A percentile compares a stretch with the other conserved stretches of the same genome.
These are phyloP conservation scores for Dryadomyces sulphureus DNA, from an alignment of 2,329 filamentous ascomycete species.

Conservation along the genomic window DNA sequence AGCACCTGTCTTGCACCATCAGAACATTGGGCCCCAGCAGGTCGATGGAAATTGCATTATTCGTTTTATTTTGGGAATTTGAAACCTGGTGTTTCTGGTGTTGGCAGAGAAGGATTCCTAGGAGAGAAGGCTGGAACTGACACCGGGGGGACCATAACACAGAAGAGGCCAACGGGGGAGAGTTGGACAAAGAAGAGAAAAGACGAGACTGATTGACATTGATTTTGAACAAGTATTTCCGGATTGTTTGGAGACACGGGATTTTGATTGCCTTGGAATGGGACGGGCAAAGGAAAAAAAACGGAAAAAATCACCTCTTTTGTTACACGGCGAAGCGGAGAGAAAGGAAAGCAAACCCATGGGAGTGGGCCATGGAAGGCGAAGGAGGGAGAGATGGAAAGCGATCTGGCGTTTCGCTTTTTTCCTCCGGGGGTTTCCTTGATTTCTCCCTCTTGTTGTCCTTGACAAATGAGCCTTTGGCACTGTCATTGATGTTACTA, in stretches of 20 bases:
- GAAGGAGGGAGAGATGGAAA: background rate
- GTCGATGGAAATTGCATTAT: background rate
- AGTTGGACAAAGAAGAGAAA: background rate
- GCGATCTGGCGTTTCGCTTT: background rate
- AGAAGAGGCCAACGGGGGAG: background rate
- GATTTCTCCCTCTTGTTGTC: background rate
- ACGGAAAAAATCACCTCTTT: no score
- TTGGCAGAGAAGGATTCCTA: background rate
- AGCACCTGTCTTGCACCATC: slow-evolving; percentile 1
- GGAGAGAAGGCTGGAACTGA: background rate
- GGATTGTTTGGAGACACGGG: background rate
- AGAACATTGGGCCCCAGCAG: background rate
- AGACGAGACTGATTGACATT: background rate
- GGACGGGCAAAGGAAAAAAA: background rate
- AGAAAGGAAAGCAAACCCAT: background rate
- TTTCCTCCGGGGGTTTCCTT: background rate
- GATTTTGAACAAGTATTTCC: background rate
- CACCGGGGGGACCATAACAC: background rate
- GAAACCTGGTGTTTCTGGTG: slow-evolving; percentile 1
- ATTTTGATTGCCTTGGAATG: slow-evolving; percentile 1
- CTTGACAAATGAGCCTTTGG: background rate
- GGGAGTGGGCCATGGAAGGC: background rate
- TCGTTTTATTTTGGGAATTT: slow-evolving; percentile 1
- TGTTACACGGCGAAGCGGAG: background rate
- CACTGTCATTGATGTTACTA: background rate